Base-by-base conservation (phyloP, 2,329 filamentous ascomycete genomes). In the Coniochaeta sp. region DNA sequence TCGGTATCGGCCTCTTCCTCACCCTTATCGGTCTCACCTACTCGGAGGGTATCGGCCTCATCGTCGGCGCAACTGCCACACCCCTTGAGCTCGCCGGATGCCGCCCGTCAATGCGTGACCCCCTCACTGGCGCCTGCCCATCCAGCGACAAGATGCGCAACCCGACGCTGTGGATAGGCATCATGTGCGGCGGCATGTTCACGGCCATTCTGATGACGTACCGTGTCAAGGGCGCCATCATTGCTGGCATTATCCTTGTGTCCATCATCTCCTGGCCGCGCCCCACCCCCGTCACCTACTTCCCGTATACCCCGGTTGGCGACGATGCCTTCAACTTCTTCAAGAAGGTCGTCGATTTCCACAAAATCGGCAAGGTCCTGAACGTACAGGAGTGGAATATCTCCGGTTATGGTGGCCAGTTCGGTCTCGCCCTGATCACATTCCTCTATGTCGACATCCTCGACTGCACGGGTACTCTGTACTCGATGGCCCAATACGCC, bases 371-470 rank as follows among this genome's bases (percentile, higher is more conserved):
- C 55, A 77, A 79, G 48, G 84, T 81, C 4, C 76, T 95, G 13
- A 78, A 76, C 30, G 89, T 85, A 1, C 87, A 90, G 63, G 72
- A 89, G 52, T 95, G 88, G 85, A 72, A 87, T 59, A 74, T 95
- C 22, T 71, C 76, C 7, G 74, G 74, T 4, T 83, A 89, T 52
- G 83, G 86, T 10, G 82, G 82, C 3, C 85, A 94, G 62, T 95
- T 95, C 62, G 87, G 86, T 26, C 76, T 94, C 48, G 90, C 90
- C 0, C 82, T 95, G 57, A 85, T 95, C 66, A 95, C 90, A 2
- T 95, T 95, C 71, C 76, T 95, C 20, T 95, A 95, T 62, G 89
- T 95, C 57, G 90, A 95, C 62, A 92, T 95, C 55, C 81, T 95
- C 42, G 90, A 95, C 67, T 85, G 83, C 58, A 95, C 90, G 0